These are phyloP conservation scores for Didymella segeticola DNA, from an alignment of 2,329 filamentous ascomycete species.

Conservation along the genomic window DNA sequence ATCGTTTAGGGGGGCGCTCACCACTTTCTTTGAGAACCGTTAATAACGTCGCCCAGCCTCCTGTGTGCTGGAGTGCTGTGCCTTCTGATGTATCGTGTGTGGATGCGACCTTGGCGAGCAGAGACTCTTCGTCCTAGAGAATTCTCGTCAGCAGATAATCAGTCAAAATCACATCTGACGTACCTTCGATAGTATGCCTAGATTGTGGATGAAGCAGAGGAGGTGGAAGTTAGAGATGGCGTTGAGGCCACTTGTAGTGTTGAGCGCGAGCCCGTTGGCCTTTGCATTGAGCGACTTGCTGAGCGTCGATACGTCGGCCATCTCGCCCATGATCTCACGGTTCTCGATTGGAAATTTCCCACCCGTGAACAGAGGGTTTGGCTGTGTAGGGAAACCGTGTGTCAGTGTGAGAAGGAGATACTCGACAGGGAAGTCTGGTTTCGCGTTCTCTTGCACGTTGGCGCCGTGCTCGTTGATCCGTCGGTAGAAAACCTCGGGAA, in stretches of 20 bases:
- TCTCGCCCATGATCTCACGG: constrained; percentile 82
- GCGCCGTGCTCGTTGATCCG: constrained; percentile 95
- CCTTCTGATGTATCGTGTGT: constrained; percentile 81
- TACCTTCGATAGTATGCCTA: constrained; percentile 87
- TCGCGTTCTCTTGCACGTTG: constrained; percentile 96
- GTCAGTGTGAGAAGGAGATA: constrained; percentile 96
- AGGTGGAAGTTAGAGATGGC: constrained; percentile 93
- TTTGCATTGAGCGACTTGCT: constrained; percentile 71
- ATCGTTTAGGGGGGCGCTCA: constrained; percentile 89
- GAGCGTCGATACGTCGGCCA: constrained; percentile 76
- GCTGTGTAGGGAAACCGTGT: constrained; percentile 87
- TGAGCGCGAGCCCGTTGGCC: constrained; percentile 58
- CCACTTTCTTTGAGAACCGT: constrained; percentile 94
- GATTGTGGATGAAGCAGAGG: constrained; percentile 81
- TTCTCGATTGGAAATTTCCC: constrained; percentile 89
- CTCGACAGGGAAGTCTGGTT: constrained; percentile 94
- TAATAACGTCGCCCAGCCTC: constrained; percentile 92
- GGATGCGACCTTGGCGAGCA: constrained; percentile 85
- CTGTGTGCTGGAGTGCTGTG: constrained; percentile 81
- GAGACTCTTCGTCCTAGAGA: constrained; percentile 80
- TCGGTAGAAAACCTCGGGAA: constrained; percentile 96
- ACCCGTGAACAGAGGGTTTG: constrained; percentile 76
- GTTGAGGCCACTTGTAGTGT: constrained; percentile 68
- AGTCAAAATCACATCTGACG: constrained; percentile 1
- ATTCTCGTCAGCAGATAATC: constrained; percentile 1